Evolutionary conservation across 1,139 yeast species (phyloP), one percentile per base, ranked within the genome.

Genomic region (Suhomyces ambrosiae): DNA sequence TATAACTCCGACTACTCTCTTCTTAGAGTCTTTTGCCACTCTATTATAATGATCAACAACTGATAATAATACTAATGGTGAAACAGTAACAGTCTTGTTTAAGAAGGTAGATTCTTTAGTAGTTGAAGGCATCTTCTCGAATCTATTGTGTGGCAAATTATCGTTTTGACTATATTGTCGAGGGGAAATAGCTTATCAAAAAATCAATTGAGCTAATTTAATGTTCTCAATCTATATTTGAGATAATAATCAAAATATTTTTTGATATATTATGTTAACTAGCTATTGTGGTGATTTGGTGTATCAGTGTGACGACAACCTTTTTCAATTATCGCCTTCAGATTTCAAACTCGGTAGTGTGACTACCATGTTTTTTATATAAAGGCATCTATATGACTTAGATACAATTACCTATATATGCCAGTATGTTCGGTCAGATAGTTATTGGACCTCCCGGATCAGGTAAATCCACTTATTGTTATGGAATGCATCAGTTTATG

Each of bases 361-460:
- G 5, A 18, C 14, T 9, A 14, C 17, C 28, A 23, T 9, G 26
- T 11, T 11, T n/a, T n/a, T n/a, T 3, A 6, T 23, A 7, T 23
- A 14, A 9, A 23, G 12, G 12, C 26, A 23, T 19, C 10, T 12
- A 23, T 23, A n/a, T 4, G 14, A n/a, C n/a, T n/a, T n/a, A n/a
- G n/a, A n/a, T n/a, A n/a, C n/a, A n/a, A n/a, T n/a, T n/a, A n/a
- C n/a, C n/a, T n/a, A n/a, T n/a, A n/a, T n/a, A n/a, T n/a, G n/a
- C n/a, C n/a, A 12, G n/a, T 21, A 71, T 71, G 68, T 90, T 87
- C 60, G 97, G 95, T 2, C 97, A 92, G 61, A 79, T 92, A 14
- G 92, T 92, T 10, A 87, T 94, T 24, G 99, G 99, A 0, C 97
- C 98, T 0, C 98, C 99, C 0, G 99, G 98, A 2, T 77, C 96